phyloP scores from a whole-genome alignment of 2,329 filamentous ascomycete species.

The Mycosphaerella sp. region DNA sequence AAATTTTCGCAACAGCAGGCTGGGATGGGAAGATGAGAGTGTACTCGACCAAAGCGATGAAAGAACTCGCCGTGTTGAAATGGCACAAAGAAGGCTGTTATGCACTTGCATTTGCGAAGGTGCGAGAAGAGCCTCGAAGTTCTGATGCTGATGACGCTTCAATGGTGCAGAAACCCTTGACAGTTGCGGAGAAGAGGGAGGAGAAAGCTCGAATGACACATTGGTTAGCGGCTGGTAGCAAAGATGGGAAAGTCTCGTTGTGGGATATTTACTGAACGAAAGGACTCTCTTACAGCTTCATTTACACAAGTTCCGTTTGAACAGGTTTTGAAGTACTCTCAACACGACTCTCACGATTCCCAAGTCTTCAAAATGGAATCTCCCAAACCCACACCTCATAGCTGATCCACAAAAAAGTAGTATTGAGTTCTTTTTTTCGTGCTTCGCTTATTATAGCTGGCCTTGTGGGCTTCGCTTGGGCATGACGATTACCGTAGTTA shows the following conservation, averaged over 20 bases:
- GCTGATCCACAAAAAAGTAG: no score
- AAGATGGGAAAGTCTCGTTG: slow-evolving; percentile 90
- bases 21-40: slow-evolving; percentile 82
- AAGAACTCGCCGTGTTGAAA: slow-evolving; percentile 83
- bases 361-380: no score
- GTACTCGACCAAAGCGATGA: slow-evolving; percentile 60
- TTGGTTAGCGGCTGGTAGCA: slow-evolving; percentile 85
- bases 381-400: no score
- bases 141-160: neutral
- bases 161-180: slow-evolving; percentile 16
- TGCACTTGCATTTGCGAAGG: slow-evolving; percentile 62
- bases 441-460: no score
- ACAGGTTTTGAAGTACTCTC: no score
- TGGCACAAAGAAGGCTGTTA: slow-evolving; percentile 92
- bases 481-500: no score
- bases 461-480: no score
- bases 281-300: no score
- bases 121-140: slow-evolving; percentile 22
- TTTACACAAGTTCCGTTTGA: no score
- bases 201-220: slow-evolving; percentile 63
- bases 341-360: no score
- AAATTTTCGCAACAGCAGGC: slow-evolving; percentile 80
- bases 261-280: slow-evolving; percentile 79
- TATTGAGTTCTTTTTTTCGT: no score
- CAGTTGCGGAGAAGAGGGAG: slow-evolving; percentile 35